phyloP scores from a whole-genome alignment of 2,329 filamentous ascomycete species.

The Xylaria sp. region DNA sequence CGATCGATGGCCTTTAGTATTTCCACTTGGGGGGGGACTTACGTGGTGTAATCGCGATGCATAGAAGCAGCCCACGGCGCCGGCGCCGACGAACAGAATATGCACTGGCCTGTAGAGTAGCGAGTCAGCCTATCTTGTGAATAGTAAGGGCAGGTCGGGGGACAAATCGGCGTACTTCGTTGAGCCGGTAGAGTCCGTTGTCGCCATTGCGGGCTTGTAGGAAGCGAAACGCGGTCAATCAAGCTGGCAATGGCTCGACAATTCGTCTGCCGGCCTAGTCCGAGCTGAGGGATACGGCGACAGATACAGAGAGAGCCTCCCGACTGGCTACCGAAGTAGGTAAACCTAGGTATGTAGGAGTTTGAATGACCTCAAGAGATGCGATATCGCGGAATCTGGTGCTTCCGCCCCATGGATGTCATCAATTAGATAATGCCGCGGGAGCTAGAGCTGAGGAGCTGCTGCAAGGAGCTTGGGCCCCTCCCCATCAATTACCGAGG shows the following conservation, averaged over 20 bases:
- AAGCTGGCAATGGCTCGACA: background rate
- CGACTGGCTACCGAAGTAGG: background rate
- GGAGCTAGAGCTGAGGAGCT: too few species aligned
- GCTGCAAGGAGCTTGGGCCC: background rate
- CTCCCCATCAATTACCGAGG: background rate
- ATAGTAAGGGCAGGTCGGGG: background rate
- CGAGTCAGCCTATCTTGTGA: constrained; percentile 5
- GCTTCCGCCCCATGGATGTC: background rate
- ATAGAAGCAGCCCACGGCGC: constrained; percentile 74
- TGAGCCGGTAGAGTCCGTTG: background rate
- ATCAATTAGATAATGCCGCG: background rate
- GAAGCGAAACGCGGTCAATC: background rate
- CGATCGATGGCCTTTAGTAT: background rate
- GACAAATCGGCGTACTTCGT: background rate
- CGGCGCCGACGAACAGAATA: constrained; percentile 69
- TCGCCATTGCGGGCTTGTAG: background rate
- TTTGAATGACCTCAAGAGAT: background rate
- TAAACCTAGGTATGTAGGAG: background rate
- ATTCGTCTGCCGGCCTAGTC: background rate
- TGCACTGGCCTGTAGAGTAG: constrained; percentile 47
- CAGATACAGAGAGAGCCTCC: background rate
- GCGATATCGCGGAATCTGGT: background rate
- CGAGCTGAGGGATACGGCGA: background rate
- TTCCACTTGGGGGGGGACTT: constrained; percentile 21
- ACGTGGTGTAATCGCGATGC: constrained; percentile 68